Evolutionary conservation across 192 early-diverging fungal species (phyloP).

Genomic region (Jimgerdemannia flammicorona): DNA sequence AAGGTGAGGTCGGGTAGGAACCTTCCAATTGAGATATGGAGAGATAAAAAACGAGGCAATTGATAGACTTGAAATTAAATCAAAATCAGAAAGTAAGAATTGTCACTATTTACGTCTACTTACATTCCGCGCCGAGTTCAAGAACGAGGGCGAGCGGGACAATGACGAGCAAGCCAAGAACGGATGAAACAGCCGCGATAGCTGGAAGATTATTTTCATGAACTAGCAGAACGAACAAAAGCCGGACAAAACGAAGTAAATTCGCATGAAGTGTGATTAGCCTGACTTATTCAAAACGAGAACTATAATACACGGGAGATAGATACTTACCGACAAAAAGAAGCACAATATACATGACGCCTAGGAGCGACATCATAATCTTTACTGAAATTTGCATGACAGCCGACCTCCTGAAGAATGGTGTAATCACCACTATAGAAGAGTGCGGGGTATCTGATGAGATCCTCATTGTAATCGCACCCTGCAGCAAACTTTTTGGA

Average conservation of each 20-base stretch:
- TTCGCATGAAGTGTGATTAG: too few relatives aligned
- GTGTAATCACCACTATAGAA: too few relatives aligned
- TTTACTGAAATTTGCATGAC: background rate
- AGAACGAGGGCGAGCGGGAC: constrained; percentile 26
- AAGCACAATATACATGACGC: background rate
- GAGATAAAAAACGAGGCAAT: background rate
- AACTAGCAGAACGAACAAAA: constrained; percentile 41
- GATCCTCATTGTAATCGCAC: too few relatives aligned
- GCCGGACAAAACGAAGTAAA: constrained; percentile 34
- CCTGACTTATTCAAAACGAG: constrained; percentile 38
- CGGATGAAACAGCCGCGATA: constrained; percentile 15
- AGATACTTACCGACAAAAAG: background rate
- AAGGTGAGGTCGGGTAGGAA: constrained; percentile 27
- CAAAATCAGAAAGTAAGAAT: background rate
- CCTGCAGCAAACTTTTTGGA: too few relatives aligned
- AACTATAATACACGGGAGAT: constrained; percentile 20
- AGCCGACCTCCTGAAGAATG: background rate
- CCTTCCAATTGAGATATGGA: constrained; percentile 8
- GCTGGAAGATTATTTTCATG: constrained; percentile 17
- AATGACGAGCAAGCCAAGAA: constrained; percentile 32
- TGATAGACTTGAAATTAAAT: background rate
- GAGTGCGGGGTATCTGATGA: too few relatives aligned
- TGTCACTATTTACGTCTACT: too few relatives aligned
- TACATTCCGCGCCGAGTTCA: constrained; percentile 35
- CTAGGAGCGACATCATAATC: background rate